Evolutionary conservation across 1,139 yeast genomes (phyloP), one percentile per base, ranked within the genome.

Genomic region (Yamadazyma sp.): DNA sequence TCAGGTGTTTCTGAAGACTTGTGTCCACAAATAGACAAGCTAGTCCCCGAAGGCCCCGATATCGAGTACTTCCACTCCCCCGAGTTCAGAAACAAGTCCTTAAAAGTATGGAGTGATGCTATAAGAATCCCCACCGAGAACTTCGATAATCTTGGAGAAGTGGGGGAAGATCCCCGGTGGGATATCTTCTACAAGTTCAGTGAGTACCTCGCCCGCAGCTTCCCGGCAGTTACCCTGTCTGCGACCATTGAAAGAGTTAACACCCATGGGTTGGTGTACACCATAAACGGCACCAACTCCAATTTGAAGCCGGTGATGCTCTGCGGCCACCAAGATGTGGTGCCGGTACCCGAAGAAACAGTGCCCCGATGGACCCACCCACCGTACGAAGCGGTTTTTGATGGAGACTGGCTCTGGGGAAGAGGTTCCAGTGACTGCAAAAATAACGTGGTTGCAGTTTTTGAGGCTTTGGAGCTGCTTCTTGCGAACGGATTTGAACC

Each of bases 351-450:
- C 34, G 48, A 48, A 7, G 62, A 57, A 9, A 64, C 75, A 1
- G 33, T 62, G 10, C 42, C 4, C 56, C 14, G 29, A 27, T 27
- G 29, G 29, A 27, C 29, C 15, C 29, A 57, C 44, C 64, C 66
- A 7, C 74, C 74, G 2, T 69, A 57, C 38, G 63, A 54, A 7
- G 75, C 68, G 2, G 53, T 53, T 10, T 67, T 52, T 42, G 73
- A 69, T 44, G 74, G 71, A 1, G 54, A 56, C 13, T 53, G 41
- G 33, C 39, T 69, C 9, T 62, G 62, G 51, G 75, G 75, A 12
- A 54, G 76, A 42, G 76, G 75, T n/a, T 55, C 61, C 10, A 56
- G 61, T n/a, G 76, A 70, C 40, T 67, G 73, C 42, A 70, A 70
- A 44, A 61, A 64, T 44, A 46, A 65, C 22, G 46, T 70, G 29